These are phyloP conservation scores for Syzygium aqueum DNA, from an alignment of 345 rosid genomes.

Conservation along the genomic window DNA sequence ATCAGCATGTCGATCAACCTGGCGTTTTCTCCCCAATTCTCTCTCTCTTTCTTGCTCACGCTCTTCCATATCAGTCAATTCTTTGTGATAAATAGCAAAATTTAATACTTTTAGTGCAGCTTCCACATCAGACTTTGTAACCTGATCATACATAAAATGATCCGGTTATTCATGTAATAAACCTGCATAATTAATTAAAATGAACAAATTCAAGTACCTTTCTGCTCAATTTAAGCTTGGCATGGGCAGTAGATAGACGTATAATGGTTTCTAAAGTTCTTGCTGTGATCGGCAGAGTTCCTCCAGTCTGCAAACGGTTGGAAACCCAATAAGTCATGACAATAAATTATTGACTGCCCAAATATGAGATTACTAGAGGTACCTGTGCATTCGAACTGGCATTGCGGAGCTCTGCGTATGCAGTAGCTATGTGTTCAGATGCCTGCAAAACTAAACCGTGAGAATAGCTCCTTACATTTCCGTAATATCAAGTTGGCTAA, in stretches of 20 bases:
- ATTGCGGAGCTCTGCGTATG: constrained; percentile 92
- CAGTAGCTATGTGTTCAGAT: constrained; percentile 79
- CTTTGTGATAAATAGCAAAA: constrained; percentile 96
- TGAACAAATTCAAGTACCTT: constrained; percentile 31
- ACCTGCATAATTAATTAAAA: not conserved
- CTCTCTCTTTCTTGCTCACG: constrained; percentile 75
- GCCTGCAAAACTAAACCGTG: constrained; percentile 39
- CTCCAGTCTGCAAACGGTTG: constrained; percentile 64
- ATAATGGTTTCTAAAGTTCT: constrained; percentile 97
- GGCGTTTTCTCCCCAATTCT: constrained; percentile 50
- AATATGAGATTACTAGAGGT: not conserved
- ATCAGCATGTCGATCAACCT: constrained; percentile 20
- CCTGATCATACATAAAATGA: constrained; percentile 26
- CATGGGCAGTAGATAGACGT: constrained; percentile 97
- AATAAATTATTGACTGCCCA: not conserved
- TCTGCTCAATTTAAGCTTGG: constrained; percentile 85
- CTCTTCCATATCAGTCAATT: constrained; percentile 90
- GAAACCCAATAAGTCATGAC: not conserved
- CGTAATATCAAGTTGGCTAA: not conserved
- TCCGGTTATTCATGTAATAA: constrained; percentile 2
- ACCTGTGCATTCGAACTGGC: constrained; percentile 45
- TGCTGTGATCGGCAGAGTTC: constrained; percentile 97
- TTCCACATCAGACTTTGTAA: constrained; percentile 70
- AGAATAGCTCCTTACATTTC: not conserved
- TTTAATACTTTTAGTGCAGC: constrained; percentile 85